Evolutionary conservation across 1,284 basidiomycete genomes (phyloP).

Genomic region (Ustilago bromivora): DNA sequence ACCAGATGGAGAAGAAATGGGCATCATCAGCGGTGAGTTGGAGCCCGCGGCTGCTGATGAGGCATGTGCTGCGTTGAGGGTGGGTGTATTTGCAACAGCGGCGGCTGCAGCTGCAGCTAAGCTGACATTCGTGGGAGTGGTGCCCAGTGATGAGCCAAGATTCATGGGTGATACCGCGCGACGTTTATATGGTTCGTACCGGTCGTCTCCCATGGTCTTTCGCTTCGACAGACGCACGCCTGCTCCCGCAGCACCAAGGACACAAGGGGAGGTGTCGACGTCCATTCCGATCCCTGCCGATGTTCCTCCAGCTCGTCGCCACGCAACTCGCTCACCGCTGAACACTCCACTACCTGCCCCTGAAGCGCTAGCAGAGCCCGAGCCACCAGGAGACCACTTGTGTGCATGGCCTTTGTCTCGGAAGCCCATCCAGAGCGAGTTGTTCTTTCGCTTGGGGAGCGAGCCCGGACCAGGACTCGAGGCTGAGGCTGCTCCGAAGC

Average conservation of each 20-base stretch:
- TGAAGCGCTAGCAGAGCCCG: slow-evolving; percentile 1
- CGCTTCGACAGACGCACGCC: slow-evolving; percentile 36
- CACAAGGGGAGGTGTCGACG: slow-evolving; percentile 37
- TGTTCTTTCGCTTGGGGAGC: slow-evolving; percentile 41
- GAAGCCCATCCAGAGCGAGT: slow-evolving; percentile 53
- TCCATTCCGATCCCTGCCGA: slow-evolving; percentile 30
- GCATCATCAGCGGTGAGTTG: slow-evolving; percentile 37
- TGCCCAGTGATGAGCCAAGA: slow-evolving; percentile 25
- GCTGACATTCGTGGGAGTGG: slow-evolving; percentile 16
- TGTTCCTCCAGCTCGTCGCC: slow-evolving; percentile 24
- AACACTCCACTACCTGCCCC: slow-evolving; percentile 16
- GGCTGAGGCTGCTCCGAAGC: slow-evolving; percentile 12
- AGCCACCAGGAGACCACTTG: slow-evolving; percentile 38
- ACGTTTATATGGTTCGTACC: slow-evolving; percentile 59
- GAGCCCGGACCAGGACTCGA: slow-evolving; percentile 14
- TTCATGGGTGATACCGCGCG: slow-evolving; percentile 56
- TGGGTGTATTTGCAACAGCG: neutral
- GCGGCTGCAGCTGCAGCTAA: slow-evolving; percentile 21
- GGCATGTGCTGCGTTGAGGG: neutral
- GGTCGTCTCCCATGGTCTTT: slow-evolving; percentile 49
- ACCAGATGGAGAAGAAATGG: slow-evolving; percentile 33
- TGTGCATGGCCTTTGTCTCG: slow-evolving; percentile 42
- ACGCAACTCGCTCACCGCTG: slow-evolving; percentile 23
- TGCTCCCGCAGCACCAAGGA: slow-evolving; percentile 15
- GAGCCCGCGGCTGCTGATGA: neutral